These are phyloP conservation scores for Ganoderma sinense DNA, from an alignment of 1,284 basidiomycete genomes.

Conservation along the genomic window DNA sequence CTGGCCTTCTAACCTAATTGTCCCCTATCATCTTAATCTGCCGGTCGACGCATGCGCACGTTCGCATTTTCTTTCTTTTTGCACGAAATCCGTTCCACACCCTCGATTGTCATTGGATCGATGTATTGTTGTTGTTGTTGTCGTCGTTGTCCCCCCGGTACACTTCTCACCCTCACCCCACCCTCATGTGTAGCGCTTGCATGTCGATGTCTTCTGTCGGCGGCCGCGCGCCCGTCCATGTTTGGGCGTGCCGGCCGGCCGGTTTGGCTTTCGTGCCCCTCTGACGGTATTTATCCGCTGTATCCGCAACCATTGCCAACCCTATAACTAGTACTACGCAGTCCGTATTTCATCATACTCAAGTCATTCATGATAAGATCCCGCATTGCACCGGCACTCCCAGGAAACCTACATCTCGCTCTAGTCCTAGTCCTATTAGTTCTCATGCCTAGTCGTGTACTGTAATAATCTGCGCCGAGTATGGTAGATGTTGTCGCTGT, in stretches of 20 bases:
- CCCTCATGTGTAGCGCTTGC: background rate
- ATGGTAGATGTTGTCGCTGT: constrained; percentile 28
- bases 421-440: constrained; percentile 15
- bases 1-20: background rate
- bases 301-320: constrained; percentile 15
- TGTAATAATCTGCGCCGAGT: constrained; percentile 26
- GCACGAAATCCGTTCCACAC: background rate
- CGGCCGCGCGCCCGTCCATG: background rate
- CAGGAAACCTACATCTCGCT: constrained; percentile 27
- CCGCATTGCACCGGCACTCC: constrained; percentile 8
- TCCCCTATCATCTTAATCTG: background rate
- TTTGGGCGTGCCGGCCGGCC: background rate
- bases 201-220: background rate
- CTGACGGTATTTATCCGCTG: constrained; percentile 33
- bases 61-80: background rate
- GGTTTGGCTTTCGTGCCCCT: constrained; percentile 3
- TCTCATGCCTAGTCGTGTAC: constrained; percentile 25
- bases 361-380: background rate
- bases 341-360: constrained; percentile 6
- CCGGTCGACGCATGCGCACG: background rate
- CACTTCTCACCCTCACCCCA: background rate
- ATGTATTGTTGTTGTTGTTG: constrained; percentile 6
- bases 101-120: background rate
- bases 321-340: background rate
- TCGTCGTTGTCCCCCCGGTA: constrained; percentile 10